Evolutionary conservation across 2,329 filamentous ascomycete genomes (phyloP).

Genomic region (Eurotiales sp.): DNA sequence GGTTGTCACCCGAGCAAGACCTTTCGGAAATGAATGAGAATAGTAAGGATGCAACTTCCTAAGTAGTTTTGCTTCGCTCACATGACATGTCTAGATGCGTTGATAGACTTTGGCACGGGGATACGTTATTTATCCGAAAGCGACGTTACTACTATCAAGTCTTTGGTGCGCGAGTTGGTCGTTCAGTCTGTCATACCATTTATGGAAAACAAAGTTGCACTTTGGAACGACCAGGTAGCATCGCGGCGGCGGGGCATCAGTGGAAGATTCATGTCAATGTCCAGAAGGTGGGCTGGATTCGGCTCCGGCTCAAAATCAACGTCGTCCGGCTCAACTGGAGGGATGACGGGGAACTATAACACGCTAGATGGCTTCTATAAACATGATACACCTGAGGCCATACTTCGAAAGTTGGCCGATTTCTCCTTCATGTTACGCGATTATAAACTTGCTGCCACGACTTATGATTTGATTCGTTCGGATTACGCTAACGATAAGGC

Average conservation of each 20-base stretch:
- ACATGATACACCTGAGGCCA: slow-evolving; percentile 78
- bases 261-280: slow-evolving; percentile 91
- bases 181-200: slow-evolving; percentile 91
- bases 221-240: slow-evolving; percentile 97
- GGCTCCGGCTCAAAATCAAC: slow-evolving; percentile 62
- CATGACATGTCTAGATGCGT: slow-evolving; percentile 29
- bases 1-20: slow-evolving; percentile 85
- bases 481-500: slow-evolving; percentile 96
- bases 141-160: slow-evolving; percentile 80
- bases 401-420: slow-evolving; percentile 89
- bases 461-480: slow-evolving; percentile 81
- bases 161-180: slow-evolving; percentile 90
- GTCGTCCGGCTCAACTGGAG: slow-evolving; percentile 44
- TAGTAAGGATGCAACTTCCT: slow-evolving; percentile 37
- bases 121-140: slow-evolving; percentile 85
- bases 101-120: slow-evolving; percentile 63
- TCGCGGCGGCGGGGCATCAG: slow-evolving; percentile 83
- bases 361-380: slow-evolving; percentile 72
- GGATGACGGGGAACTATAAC: slow-evolving; percentile 66
- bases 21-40: slow-evolving; percentile 67
- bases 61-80: slow-evolving; percentile 2
- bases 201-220: slow-evolving; percentile 86
- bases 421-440: slow-evolving; percentile 97
- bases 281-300: slow-evolving; percentile 83
- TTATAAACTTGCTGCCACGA: slow-evolving; percentile 87